phyloP scores from a whole-genome alignment of 768 basidiomycete genomes.

The Boletus tylopilopsis region DNA sequence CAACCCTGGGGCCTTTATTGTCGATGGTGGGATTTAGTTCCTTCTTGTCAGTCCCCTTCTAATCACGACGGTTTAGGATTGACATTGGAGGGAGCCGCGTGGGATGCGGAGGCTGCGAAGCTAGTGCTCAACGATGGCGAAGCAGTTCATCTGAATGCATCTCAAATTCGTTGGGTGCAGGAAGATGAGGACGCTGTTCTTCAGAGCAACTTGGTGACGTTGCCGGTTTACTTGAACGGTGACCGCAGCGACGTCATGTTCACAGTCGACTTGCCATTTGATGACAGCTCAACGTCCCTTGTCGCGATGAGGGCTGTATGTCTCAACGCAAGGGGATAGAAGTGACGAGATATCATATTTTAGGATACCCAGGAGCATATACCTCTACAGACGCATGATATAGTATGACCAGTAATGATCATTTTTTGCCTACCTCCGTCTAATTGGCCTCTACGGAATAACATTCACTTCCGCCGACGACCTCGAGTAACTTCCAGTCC shows the following conservation, averaged over 20 bases:
- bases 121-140: slow-evolving; percentile 86
- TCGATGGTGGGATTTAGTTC: slow-evolving; percentile 67
- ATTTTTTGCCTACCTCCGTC: slow-evolving; percentile 3
- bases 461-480: slow-evolving; percentile 46
- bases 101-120: slow-evolving; percentile 50
- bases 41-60: too few relatives aligned
- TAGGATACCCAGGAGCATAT: slow-evolving; percentile 26
- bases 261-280: slow-evolving; percentile 81
- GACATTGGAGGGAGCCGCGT: slow-evolving; percentile 81
- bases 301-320: slow-evolving; percentile 90
- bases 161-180: slow-evolving; percentile 87
- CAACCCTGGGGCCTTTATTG: slow-evolving; percentile 74
- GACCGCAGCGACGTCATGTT: slow-evolving; percentile 90
- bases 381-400: slow-evolving; percentile 20
- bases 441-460: slow-evolving; percentile 12
- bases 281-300: slow-evolving; percentile 57
- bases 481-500: slow-evolving; percentile 84
- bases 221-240: slow-evolving; percentile 91
- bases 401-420: slow-evolving; percentile 18
- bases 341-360: slow-evolving; percentile 3
- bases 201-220: slow-evolving; percentile 52
- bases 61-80: slow-evolving; percentile 52
- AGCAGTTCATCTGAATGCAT: slow-evolving; percentile 70
- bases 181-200: slow-evolving; percentile 35
- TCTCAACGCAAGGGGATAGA: slow-evolving; percentile 73